Evolutionary conservation across 2,329 filamentous ascomycete species (phyloP), one percentile per base, ranked within the genome.

Genomic region (Ceratocystis cacaofunesta): DNA sequence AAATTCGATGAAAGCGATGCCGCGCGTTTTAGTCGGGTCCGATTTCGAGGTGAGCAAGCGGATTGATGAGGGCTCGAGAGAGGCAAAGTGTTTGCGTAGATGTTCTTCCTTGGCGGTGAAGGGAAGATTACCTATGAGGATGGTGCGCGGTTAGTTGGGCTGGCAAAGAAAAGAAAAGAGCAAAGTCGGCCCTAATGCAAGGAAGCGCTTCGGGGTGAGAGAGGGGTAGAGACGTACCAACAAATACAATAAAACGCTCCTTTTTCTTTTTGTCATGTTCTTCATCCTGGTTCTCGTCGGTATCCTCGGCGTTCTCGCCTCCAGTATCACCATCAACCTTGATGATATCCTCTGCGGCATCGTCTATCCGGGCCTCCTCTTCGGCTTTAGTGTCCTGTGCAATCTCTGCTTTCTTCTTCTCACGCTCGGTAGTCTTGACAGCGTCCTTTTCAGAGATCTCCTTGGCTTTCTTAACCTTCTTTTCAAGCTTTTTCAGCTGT

Each of bases 1-100:
- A 73, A 96, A 97, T 75, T 97, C 92, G 70, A 97, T 79, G 75
- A 96, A 95, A 5, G 89, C 90, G 71, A 88, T 87, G 44, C 90
- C 89, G 70, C 87, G 87, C 72, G 84, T 87, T 69, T 85, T 83
- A 65, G 78, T 79, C 12, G 82, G 80, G 69, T 84, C 79, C 64
- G 78, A 78, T 70, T 85, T 84, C 71, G 88, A 82, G 64, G 85
- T 89, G 61, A 89, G 83, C 68, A 90, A 85, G 25, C 92, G 89
- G 62, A 94, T 80, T 1, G 82, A 81, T 63, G 78, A 80, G 7
- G 90, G 90, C 62, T 83, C 77, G 69, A 96, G 83, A 68, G 88
- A 85, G 52, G 85, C 80, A 74, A 96, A 96, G 78, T 96, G 92
- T 66, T 82, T 79, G 66, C 78, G 77, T 68, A 97, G 82, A 52